Evolutionary conservation across 2,329 filamentous ascomycete genomes (phyloP), one percentile per base, ranked within the genome.

Genomic region (Cladophialophora psammophila): DNA sequence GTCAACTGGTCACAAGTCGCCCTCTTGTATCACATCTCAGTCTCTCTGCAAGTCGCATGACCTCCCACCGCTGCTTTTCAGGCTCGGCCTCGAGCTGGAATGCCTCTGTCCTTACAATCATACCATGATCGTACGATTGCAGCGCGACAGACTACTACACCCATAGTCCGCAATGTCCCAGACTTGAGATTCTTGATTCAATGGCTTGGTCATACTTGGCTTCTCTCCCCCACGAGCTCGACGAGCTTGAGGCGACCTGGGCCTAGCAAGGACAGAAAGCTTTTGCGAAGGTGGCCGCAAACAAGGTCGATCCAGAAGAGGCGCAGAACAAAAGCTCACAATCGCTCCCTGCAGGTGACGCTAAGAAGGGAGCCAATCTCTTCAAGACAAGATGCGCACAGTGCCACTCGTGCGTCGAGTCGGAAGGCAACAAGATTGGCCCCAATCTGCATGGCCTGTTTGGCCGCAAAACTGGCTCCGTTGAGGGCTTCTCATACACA

Each of bases 301-400:
- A 35, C 38, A 50, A 15, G 38, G 8, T 34, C 13, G 20, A 38
- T 40, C 45, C 54, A 40, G 20, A 60, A 58, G 50, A 65, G 18
- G 38, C 15, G 15, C 57, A 55, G 60, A 60, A 65, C 26, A 59
- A n/a, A 55, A 57, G 64, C 70, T 72, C 45, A 69, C 69, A 66
- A 57, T 67, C 18, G 36, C 63, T 70, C 38, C 60, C 63, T 74
- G 50, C 78, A 97, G 94, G 93, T 87, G 93, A 97, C 83, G 78
- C 86, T 79, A 93, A 94, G 87, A 97, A 97, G 91, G 94, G 94
- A 88, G 94, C 93, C 84, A 92, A 90, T 87, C 92, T 98, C 81
- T 98, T 98, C 93, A 97, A 97, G 87, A 98, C 94, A 75, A 91
- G 95, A 82, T 99, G 95, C 87, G 91, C 92, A 75, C 93, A 97